These are phyloP conservation scores for Ceratocystis eucalypticola DNA, from an alignment of 2,329 filamentous ascomycete species.

Conservation along the genomic window DNA sequence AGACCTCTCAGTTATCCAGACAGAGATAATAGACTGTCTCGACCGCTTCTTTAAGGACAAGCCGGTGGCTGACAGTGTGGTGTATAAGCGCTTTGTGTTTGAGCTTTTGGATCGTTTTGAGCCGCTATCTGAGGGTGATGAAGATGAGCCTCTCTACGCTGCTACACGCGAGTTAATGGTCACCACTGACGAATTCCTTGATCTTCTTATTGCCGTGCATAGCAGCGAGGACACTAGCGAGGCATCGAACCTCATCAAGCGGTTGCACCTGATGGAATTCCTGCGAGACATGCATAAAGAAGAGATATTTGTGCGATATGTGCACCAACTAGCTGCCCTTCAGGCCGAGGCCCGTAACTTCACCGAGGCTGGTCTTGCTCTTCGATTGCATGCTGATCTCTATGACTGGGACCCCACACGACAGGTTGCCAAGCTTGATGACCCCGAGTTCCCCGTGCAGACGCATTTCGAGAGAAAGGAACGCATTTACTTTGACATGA, in stretches of 20 bases:
- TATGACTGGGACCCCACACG: conserved; percentile 77
- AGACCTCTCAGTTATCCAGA: conserved; percentile 80
- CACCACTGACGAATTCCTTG: conserved; percentile 80
- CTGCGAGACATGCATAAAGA: conserved; percentile 93
- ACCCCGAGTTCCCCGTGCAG: conserved; percentile 70
- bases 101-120: conserved; percentile 75
- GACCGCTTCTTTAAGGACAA: conserved; percentile 84
- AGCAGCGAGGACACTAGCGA: conserved; percentile 60
- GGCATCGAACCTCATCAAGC: conserved; percentile 72
- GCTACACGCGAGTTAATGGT: conserved; percentile 67
- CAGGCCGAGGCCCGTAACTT: conserved; percentile 65
- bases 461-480: conserved; percentile 88
- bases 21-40: conserved; percentile 89
- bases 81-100: conserved; percentile 83
- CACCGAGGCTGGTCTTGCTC: conserved; percentile 75
- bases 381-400: conserved; percentile 80
- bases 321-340: conserved; percentile 73
- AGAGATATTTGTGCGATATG: conserved; percentile 90
- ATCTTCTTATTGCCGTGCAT: conserved; percentile 81
- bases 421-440: conserved; percentile 50
- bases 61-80: conserved; percentile 70
- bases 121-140: conserved; percentile 48
- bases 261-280: conserved; percentile 86
- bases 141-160: conserved; percentile 52
- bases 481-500: conserved; percentile 83